Percentiles rank a stretch among this genome's conserved stretches.
Evolutionary conservation across 768 basidiomycete genomes (phyloP).

Genomic region (Boletellus ananas): DNA sequence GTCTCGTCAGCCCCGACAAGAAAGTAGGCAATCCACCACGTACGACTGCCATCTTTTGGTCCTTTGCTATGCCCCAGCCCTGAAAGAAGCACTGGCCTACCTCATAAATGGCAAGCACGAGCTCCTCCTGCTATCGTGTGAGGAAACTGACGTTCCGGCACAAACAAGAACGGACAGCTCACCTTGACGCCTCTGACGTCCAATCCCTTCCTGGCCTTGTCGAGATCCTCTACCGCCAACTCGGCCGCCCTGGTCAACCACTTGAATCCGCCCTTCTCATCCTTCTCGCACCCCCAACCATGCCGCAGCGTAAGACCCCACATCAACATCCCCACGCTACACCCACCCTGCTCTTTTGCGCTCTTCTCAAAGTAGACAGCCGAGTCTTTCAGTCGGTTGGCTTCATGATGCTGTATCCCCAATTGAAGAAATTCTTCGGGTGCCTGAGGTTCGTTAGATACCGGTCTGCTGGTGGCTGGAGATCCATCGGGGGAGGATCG

Average conservation of each 20-base stretch:
- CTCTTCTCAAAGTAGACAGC: conserved; percentile 73
- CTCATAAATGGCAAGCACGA: conserved; percentile 87
- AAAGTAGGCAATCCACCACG: conserved; percentile 26
- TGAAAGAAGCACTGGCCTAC: conserved; percentile 92
- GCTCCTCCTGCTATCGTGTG: conserved; percentile 51
- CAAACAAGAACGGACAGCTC: conserved; percentile 2
- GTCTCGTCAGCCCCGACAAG: not conserved
- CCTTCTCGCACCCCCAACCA: conserved; percentile 83
- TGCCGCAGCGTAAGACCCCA: conserved; percentile 83
- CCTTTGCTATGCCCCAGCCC: conserved; percentile 85
- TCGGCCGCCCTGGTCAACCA: conserved; percentile 85
- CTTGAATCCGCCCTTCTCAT: conserved; percentile 74
- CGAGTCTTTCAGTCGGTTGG: conserved; percentile 63
- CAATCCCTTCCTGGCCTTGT: conserved; percentile 51
- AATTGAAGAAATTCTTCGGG: conserved; percentile 70
- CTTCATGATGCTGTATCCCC: conserved; percentile 76
- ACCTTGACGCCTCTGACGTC: conserved; percentile 57
- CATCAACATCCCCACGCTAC: conserved; percentile 89
- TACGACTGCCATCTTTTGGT: conserved; percentile 87
- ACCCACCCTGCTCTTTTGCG: conserved; percentile 72
- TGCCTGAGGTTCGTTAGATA: conserved; percentile 30
- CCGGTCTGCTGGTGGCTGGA: conserved; percentile 14
- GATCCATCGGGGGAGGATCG: conserved; percentile 13
- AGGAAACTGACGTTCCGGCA: not conserved
- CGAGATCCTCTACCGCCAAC: conserved; percentile 71